Conservation (phyloP, 257 asterid species). For the Eucommia ulmoides region DNA sequence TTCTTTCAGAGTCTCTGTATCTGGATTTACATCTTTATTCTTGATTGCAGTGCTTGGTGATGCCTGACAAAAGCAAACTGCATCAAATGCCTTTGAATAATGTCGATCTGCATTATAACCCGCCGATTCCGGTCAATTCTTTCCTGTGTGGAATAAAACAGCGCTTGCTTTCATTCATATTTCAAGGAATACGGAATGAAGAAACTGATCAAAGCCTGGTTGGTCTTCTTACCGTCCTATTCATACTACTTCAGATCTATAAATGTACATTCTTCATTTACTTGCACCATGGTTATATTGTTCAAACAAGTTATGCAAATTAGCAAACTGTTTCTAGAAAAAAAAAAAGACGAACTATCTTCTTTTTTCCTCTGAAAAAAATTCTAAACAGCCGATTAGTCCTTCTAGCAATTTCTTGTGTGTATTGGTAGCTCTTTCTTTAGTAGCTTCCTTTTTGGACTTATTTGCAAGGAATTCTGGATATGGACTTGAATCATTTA, state of each 20-base stretch:
- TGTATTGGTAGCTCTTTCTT: neutral
- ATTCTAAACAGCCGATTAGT: too few relatives aligned
- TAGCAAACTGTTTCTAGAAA: too few relatives aligned
- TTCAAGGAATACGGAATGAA: constrained; percentile 88
- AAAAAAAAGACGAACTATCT: too few relatives aligned
- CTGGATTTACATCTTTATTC: constrained; percentile 6
- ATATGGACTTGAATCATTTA: too few relatives aligned
- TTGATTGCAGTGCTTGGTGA: constrained; percentile 25
- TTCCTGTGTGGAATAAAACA: constrained; percentile 84
- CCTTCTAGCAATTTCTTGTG: too few relatives aligned
- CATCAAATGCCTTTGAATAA: constrained; percentile 21
- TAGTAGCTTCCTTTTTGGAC: neutral
- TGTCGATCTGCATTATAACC: constrained; percentile 27
- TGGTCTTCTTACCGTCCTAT: constrained; percentile 17
- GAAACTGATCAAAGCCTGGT: constrained; percentile 73
- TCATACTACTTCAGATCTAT: too few relatives aligned
- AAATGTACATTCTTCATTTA: too few relatives aligned
- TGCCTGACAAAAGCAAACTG: constrained; percentile 30
- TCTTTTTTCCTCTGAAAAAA: too few relatives aligned
- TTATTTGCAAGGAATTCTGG: neutral
- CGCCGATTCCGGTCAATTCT: constrained; percentile 31
- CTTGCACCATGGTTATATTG: too few relatives aligned
- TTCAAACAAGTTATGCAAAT: too few relatives aligned
- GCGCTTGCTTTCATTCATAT: constrained; percentile 85
- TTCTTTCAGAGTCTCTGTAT: neutral